phyloP scores from a whole-genome alignment of 108 stramenopile genomes.

The Nitzschia inconspicua region DNA sequence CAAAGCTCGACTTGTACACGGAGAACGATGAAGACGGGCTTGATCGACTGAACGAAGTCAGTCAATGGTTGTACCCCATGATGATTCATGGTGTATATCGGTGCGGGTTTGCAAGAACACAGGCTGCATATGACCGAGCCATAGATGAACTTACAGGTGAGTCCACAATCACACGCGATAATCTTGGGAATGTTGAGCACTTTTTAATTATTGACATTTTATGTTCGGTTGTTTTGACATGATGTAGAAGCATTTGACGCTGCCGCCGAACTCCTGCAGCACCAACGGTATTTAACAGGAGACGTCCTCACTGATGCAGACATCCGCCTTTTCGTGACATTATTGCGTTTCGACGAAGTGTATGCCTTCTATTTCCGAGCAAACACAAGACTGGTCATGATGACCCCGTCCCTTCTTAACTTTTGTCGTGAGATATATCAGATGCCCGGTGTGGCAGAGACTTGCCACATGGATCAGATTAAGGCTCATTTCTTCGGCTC shows the following conservation, averaged over 20 bases:
- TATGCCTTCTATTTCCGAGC: conserved; percentile 94
- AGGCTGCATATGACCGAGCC: conserved; percentile 90
- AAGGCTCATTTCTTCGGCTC: conserved; percentile 94
- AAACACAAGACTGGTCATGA: conserved; percentile 72
- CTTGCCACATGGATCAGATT: conserved; percentile 93
- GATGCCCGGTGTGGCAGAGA: conserved; percentile 80
- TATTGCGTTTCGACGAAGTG: conserved; percentile 93
- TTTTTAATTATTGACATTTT: too few relatives aligned
- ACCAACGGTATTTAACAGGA: conserved; percentile 78
- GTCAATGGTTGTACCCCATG: conserved; percentile 86
- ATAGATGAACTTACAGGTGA: conserved; percentile 86
- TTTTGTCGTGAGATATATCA: conserved; percentile 96
- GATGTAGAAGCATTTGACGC: conserved; percentile 87
- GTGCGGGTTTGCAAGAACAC: conserved; percentile 94
- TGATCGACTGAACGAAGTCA: conserved; percentile 69
- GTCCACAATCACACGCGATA: too few relatives aligned
- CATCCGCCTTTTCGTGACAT: conserved; percentile 91
- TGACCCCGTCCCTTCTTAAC: conserved; percentile 85
- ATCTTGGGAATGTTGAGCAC: too few relatives aligned
- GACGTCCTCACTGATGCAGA: conserved; percentile 92
- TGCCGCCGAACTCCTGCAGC: conserved; percentile 70
- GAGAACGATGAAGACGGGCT: conserved; percentile 66
- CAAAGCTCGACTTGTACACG: conserved; percentile 88
- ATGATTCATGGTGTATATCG: conserved; percentile 97
- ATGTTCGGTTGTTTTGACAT: too few relatives aligned